phyloP scores from a whole-genome alignment of 2,329 filamentous ascomycete genomes.

The Cytospora chrysosperma region DNA sequence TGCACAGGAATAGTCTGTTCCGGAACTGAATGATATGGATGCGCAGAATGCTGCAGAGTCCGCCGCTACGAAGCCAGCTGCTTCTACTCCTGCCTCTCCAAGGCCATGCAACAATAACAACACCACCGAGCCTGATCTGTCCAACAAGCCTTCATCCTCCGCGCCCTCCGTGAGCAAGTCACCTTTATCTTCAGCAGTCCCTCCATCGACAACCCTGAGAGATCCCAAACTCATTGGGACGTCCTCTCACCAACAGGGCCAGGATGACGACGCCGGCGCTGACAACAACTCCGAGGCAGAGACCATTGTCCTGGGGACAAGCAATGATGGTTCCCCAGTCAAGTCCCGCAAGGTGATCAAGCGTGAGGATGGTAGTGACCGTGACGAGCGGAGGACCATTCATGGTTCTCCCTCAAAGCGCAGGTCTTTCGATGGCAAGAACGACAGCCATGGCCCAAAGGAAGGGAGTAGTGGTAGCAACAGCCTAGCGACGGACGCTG shows the following conservation, averaged over 20 bases:
- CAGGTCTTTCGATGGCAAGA: slow-evolving; percentile 35
- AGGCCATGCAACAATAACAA: slow-evolving; percentile 13
- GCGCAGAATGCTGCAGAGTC: slow-evolving; percentile 66
- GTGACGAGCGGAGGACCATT: slow-evolving; percentile 40
- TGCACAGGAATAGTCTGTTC: slow-evolving; percentile 51
- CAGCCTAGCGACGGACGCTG: slow-evolving; percentile 35
- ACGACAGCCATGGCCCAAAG: slow-evolving; percentile 36
- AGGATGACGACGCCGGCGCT: slow-evolving; percentile 42
- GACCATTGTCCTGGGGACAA: slow-evolving; percentile 64
- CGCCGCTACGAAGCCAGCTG: slow-evolving; percentile 58
- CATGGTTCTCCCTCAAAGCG: slow-evolving; percentile 36
- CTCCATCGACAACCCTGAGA: slow-evolving; percentile 26
- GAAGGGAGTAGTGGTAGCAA: slow-evolving; percentile 22
- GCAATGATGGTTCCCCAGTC: slow-evolving; percentile 64
- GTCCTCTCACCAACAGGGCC: slow-evolving; percentile 32
- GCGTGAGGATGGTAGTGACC: slow-evolving; percentile 62
- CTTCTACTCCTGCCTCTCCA: slow-evolving; percentile 27
- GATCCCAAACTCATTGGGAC: slow-evolving; percentile 33
- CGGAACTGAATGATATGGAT: slow-evolving; percentile 66
- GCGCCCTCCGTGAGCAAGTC: slow-evolving; percentile 30
- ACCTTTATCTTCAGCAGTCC: slow-evolving; percentile 27
- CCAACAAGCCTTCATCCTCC: slow-evolving; percentile 31
- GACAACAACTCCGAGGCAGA: slow-evolving; percentile 71
- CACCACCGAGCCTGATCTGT: slow-evolving; percentile 35
- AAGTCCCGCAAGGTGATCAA: slow-evolving; percentile 64